Conservation (phyloP, 1,139 yeast genomes). For the Pichia terricola region DNA sequence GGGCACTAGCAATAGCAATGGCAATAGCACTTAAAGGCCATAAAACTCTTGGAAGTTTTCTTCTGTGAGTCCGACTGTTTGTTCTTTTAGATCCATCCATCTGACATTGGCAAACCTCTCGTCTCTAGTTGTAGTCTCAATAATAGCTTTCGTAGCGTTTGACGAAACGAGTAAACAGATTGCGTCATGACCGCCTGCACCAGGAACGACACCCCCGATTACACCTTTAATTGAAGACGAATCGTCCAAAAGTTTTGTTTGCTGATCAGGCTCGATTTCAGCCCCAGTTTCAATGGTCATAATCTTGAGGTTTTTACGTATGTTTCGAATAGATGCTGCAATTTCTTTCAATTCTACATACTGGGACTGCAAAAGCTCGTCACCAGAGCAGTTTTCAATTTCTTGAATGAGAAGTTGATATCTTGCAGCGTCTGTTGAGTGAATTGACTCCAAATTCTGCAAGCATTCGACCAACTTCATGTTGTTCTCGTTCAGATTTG, state of each 20-base stretch:
- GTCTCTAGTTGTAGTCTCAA: conserved; percentile 25
- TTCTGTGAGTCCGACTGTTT: conserved; percentile 41
- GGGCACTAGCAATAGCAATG: too few relatives aligned
- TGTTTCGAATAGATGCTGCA: conserved; percentile 32
- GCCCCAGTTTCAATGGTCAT: conserved; percentile 66
- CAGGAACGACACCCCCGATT: conserved; percentile 92
- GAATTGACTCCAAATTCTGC: conserved; percentile 29
- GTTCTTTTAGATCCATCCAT: conserved; percentile 60
- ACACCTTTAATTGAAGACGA: conserved; percentile 59
- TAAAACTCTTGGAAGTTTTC: conserved; percentile 29
- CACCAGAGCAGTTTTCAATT: neutral
- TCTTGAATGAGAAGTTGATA: neutral
- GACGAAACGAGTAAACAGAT: conserved; percentile 60
- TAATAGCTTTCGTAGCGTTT: conserved; percentile 32
- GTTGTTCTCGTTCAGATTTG: conserved; percentile 49
- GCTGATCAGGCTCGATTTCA: conserved; percentile 77
- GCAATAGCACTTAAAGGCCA: conserved; percentile 14
- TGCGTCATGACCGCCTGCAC: conserved; percentile 98
- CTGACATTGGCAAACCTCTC: conserved; percentile 35
- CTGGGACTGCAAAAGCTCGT: conserved; percentile 1
- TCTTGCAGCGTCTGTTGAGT: conserved; percentile 7
- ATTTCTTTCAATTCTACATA: conserved; percentile 15
- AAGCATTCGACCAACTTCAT: conserved; percentile 43
- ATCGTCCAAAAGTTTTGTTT: conserved; percentile 59
- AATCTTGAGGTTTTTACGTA: conserved; percentile 45